phyloP scores from a whole-genome alignment of 2,329 filamentous ascomycete genomes.

The Ophiostoma sp. region DNA sequence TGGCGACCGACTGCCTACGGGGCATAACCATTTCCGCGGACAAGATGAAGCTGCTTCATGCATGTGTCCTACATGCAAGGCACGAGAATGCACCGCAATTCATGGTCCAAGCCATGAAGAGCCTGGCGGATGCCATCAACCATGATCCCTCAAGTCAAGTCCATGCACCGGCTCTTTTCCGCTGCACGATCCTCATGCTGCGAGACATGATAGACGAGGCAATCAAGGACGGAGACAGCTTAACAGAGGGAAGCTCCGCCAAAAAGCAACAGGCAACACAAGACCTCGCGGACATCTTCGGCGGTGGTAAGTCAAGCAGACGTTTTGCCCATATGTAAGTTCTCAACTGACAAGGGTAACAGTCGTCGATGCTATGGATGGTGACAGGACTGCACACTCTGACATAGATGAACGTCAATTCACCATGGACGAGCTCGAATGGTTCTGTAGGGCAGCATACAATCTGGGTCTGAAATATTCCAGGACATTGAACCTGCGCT shows the following conservation, averaged over 20 bases:
- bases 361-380: constrained; percentile 41
- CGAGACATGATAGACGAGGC: constrained; percentile 44
- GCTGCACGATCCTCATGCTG: constrained; percentile 58
- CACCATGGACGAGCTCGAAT: constrained; percentile 67
- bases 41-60: constrained; percentile 68
- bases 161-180: constrained; percentile 63
- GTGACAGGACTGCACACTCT: constrained; percentile 42
- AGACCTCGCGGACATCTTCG: constrained; percentile 42
- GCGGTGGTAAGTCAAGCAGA: constrained; percentile 41
- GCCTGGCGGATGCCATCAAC: constrained; percentile 59
- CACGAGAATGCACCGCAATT: constrained; percentile 61
- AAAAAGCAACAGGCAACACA: background rate
- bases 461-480: constrained; percentile 69
- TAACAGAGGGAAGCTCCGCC: background rate
- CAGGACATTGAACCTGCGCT: constrained; percentile 53
- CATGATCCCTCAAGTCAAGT: constrained; percentile 49
- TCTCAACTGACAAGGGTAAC: background rate
- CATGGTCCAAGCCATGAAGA: constrained; percentile 59
- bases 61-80: constrained; percentile 77
- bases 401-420: constrained; percentile 54
- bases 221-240: constrained; percentile 21
- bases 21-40: constrained; percentile 55
- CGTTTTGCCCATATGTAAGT: background rate
- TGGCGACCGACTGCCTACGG: constrained; percentile 65
- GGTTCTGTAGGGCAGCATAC: constrained; percentile 82